A percentile compares a stretch with the other conserved stretches of the same genome.
Conservation (phyloP, 2,329 filamentous ascomycete species). For the Ceratocystis ficicola region DNA sequence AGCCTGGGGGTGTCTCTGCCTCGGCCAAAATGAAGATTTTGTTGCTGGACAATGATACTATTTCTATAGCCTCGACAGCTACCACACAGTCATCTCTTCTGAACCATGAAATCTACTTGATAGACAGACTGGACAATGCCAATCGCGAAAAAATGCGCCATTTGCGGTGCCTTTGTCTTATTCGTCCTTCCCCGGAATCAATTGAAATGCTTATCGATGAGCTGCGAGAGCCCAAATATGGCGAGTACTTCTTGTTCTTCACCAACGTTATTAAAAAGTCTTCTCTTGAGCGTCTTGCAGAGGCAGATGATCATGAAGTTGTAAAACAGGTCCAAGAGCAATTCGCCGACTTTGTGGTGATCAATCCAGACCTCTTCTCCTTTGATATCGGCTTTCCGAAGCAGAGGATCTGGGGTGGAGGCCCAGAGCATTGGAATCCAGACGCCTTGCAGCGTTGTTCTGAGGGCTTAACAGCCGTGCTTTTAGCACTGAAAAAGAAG, state of each 20-base stretch:
- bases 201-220: slow-evolving; percentile 93
- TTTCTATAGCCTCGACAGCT: slow-evolving; percentile 85
- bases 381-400: slow-evolving; percentile 60
- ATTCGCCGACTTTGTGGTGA: slow-evolving; percentile 88
- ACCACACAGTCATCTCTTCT: slow-evolving; percentile 90
- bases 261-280: slow-evolving; percentile 98
- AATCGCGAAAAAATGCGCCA: slow-evolving; percentile 96
- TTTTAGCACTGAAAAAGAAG: slow-evolving; percentile 91
- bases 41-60: slow-evolving; percentile 83
- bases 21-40: slow-evolving; percentile 96
- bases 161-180: slow-evolving; percentile 81
- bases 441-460: slow-evolving; percentile 77
- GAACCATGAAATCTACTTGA: slow-evolving; percentile 95
- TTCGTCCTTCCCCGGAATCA: slow-evolving; percentile 82
- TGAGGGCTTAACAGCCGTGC: slow-evolving; percentile 71
- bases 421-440: slow-evolving; percentile 78
- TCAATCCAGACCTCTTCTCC: slow-evolving; percentile 88
- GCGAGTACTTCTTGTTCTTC: slow-evolving; percentile 94
- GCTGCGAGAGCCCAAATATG: slow-evolving; percentile 88
- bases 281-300: slow-evolving; percentile 79
- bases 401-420: slow-evolving; percentile 67
- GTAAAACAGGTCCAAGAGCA: slow-evolving; percentile 90
- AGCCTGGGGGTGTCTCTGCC: slow-evolving; percentile 50
- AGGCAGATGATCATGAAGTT: slow-evolving; percentile 95
- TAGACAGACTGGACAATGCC: slow-evolving; percentile 83